phyloP scores from a whole-genome alignment of 148 eudicot species.

The Beta vulgaris region DNA sequence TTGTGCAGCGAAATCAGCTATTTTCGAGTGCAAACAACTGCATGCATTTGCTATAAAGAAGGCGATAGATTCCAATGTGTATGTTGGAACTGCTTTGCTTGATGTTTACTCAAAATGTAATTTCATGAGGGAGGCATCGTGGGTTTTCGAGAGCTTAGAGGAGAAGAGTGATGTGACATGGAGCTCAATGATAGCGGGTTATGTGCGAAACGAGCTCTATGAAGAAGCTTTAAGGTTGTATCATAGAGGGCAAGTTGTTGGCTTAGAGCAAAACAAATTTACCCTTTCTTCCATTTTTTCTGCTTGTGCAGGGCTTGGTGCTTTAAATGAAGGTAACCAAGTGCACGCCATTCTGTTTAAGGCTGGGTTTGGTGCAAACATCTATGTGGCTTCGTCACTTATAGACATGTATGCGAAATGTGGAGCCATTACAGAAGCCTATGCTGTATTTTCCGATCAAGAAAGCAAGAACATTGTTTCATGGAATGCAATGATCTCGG shows the following conservation, averaged over 20 bases:
- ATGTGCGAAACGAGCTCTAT: constrained; percentile 64
- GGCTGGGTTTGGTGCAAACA: constrained; percentile 43
- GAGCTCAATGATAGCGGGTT: constrained; percentile 75
- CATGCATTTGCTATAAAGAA: constrained; percentile 63
- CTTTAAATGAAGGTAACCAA: constrained; percentile 66
- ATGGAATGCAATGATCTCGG: constrained; percentile 80
- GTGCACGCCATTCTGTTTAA: constrained; percentile 48
- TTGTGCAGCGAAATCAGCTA: constrained; percentile 60
- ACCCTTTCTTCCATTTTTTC: constrained; percentile 57
- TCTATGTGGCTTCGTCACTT: constrained; percentile 59
- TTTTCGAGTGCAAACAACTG: constrained; percentile 67
- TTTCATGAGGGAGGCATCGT: constrained; percentile 48
- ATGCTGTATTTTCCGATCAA: constrained; percentile 44
- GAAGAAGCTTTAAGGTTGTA: constrained; percentile 65
- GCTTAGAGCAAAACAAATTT: constrained; percentile 45
- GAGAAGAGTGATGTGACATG: constrained; percentile 68
- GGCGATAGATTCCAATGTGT: constrained; percentile 47
- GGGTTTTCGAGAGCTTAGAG: constrained; percentile 54
- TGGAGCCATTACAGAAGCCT: constrained; percentile 59
- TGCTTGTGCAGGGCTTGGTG: constrained; percentile 71
- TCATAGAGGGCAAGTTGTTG: constrained; percentile 34
- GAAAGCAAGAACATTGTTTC: constrained; percentile 47
- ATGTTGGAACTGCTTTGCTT: constrained; percentile 80
- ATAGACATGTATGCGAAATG: constrained; percentile 74
- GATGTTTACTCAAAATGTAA: constrained; percentile 74